Evolutionary conservation across 2,329 filamentous ascomycete genomes (phyloP), one percentile per base, ranked within the genome.

Genomic region (Paradendryphiella salina): DNA sequence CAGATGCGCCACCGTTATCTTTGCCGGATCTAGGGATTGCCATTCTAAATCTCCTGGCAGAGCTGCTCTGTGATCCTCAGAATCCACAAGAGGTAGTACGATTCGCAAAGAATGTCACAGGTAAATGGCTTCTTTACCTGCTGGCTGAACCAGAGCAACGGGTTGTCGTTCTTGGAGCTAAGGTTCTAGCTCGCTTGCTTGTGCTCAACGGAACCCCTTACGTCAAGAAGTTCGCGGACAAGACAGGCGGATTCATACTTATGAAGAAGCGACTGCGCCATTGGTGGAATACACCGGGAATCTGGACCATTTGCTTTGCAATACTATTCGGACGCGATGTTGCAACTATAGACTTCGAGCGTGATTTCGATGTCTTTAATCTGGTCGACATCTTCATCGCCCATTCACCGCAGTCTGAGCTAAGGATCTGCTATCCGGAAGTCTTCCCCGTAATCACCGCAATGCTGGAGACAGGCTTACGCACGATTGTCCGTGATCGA

Each of bases 71-170:
- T 64, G 85, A 89, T 54, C 84, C 84, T 62, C 81, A 81, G 17
- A 90, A 86, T 57, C 75, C 81, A 8, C 78, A 78, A 11, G 85
- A 87, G 54, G 88, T 96, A 48, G 85, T 86, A 66, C 94, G 91
- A 63, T 97, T 99, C 77, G 90, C 91, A 4, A 89, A 88, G 66
- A 95, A 93, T 1, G 93, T 99, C 7, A 96, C 93, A 17, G 96
- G 96, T 63, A 96, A 96, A 87, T 96, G 92, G 92, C 82, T 96
- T 11, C 77, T 99, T 11, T 96, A 96, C 72, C 82, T 99, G 11
- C 80, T 97, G 42, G 90, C 90, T 6, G 92, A 96, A 69, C 85
- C 89, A 54, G 89, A 97, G 52, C 81, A 89, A 5, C 87, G 91
- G 59, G 86, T 96, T 17, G 87, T 96, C 9, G 80, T 91, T 11